These are phyloP conservation scores for Penicillium steckii DNA, from an alignment of 495 filamentous ascomycete species.

Conservation along the genomic window DNA sequence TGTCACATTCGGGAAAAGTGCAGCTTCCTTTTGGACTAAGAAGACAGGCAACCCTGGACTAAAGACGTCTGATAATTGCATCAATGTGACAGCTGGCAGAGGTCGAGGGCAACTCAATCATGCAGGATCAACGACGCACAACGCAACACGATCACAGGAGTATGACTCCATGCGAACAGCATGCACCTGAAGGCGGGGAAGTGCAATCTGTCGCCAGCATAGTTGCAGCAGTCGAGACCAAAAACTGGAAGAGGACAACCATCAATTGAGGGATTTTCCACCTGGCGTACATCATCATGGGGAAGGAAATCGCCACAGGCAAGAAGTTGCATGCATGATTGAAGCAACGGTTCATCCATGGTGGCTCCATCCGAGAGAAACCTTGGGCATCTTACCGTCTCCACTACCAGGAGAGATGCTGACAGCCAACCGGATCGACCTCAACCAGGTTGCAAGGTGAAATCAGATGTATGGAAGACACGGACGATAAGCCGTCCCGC, in stretches of 20 bases:
- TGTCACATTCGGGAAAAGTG: conserved; percentile 20
- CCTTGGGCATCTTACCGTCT: conserved; percentile 37
- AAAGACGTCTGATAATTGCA: conserved; percentile 33
- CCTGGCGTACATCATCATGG: conserved; percentile 27
- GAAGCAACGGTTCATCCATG: conserved; percentile 38
- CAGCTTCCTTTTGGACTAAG: conserved; percentile 21
- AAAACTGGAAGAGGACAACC: conserved; percentile 23
- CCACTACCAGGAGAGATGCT: conserved; percentile 35
- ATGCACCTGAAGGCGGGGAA: conserved; percentile 38
- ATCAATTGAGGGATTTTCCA: conserved; percentile 46
- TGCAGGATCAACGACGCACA: conserved; percentile 42
- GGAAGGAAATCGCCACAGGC: conserved; percentile 36
- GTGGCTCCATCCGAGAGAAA: conserved; percentile 33
- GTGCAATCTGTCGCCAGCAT: conserved; percentile 29
- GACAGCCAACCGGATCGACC: conserved; percentile 36
- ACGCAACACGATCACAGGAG: conserved; percentile 28
- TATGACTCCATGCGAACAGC: conserved; percentile 28
- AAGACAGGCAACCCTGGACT: conserved; percentile 28
- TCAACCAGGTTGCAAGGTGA: conserved; percentile 29
- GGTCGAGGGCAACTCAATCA: conserved; percentile 30
- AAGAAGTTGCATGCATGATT: conserved; percentile 42
- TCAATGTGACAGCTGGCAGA: conserved; percentile 43
- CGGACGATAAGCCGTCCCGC: conserved; percentile 42
- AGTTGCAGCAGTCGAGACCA: conserved; percentile 36
- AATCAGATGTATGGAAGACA: conserved; percentile 32